Evolutionary conservation across 768 basidiomycete species (phyloP), one percentile per base, ranked within the genome.

Genomic region (Phlebiopsis flavidoalba): DNA sequence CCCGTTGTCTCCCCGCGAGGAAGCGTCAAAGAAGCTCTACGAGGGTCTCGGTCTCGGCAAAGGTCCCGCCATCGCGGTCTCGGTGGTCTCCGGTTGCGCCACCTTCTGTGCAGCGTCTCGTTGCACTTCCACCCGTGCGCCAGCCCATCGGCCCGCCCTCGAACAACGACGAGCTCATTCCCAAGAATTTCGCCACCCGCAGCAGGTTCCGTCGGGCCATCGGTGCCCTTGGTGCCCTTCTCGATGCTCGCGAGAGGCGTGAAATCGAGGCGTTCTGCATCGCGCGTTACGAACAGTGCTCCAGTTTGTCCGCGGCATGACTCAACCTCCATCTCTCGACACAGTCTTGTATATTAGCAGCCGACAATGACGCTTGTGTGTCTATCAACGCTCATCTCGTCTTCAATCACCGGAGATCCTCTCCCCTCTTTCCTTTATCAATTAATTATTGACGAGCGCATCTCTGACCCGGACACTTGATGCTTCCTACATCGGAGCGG

Each of bases 101-200:
- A 57, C 68, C 69, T 58, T 69, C 73, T 60, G 75, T 76, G 65
- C 73, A 75, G 68, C 80, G 75, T 72, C 69, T 87, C 74, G 78
- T 78, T 63, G 89, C 85, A 72, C 85, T 87, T 69, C n/a, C 54
- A 1, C 88, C 89, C 62, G 79, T 86, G 57, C 86, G 93, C 73
- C 93, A 94, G 78, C 93, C 93, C 67, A 84, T 86, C 60, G 93
- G 93, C 67, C 93, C 93, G 59, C 93, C 93, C 48, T 89, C 89
- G 22, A 88, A 89, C 69, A 85, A 85, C 64, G 92, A 94, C 69
- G 92, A 94, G 70, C 83, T 94, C 53, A 87, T 88, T 19, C 88
- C 89, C 48, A 88, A 90, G 81, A 94, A 94, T 72, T 94, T 94
- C 77, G 92, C 92, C 7, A 86, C 86, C 40, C 84, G 92, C 67